Evolutionary conservation across 192 early-diverging fungal genomes (phyloP).

Genomic region (Paraglomus occultum): DNA sequence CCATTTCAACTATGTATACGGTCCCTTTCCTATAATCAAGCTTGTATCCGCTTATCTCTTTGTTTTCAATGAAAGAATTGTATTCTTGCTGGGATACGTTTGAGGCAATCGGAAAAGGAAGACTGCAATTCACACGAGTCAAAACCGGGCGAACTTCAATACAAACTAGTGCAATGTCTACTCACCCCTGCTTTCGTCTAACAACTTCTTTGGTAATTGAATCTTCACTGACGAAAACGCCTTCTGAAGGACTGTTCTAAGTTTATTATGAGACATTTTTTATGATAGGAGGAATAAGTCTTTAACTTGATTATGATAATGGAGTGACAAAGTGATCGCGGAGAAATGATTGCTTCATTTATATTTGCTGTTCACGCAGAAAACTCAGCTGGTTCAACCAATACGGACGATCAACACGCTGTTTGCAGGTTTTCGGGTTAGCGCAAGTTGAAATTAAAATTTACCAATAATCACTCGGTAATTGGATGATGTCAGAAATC

Average conservation of each 20-base stretch:
- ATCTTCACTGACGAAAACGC: constrained; percentile 12
- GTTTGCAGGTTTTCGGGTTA: too few relatives aligned
- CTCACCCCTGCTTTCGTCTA: constrained; percentile 17
- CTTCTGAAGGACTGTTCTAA: constrained; percentile 3
- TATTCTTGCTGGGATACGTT: constrained; percentile 7
- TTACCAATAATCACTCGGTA: too few relatives aligned
- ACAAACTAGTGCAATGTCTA: constrained; percentile 13
- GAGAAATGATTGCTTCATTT: too few relatives aligned
- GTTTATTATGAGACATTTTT: too few relatives aligned
- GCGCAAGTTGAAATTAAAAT: too few relatives aligned
- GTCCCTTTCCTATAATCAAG: constrained; percentile 7
- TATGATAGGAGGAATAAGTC: too few relatives aligned
- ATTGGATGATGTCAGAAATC: too few relatives aligned
- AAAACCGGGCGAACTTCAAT: constrained; percentile 1
- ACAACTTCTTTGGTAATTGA: not conserved
- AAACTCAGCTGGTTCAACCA: too few relatives aligned
- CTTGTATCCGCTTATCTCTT: constrained; percentile 22
- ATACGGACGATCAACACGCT: too few relatives aligned
- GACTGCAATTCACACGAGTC: constrained; percentile 18
- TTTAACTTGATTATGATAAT: too few relatives aligned
- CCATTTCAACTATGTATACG: constrained; percentile 18
- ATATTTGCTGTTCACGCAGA: too few relatives aligned
- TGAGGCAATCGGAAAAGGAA: constrained; percentile 16
- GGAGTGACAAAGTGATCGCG: too few relatives aligned
- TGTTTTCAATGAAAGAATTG: constrained; percentile 14